Base-by-base conservation (phyloP, 495 filamentous ascomycete genomes). In the Aspergillus indologenus region DNA sequence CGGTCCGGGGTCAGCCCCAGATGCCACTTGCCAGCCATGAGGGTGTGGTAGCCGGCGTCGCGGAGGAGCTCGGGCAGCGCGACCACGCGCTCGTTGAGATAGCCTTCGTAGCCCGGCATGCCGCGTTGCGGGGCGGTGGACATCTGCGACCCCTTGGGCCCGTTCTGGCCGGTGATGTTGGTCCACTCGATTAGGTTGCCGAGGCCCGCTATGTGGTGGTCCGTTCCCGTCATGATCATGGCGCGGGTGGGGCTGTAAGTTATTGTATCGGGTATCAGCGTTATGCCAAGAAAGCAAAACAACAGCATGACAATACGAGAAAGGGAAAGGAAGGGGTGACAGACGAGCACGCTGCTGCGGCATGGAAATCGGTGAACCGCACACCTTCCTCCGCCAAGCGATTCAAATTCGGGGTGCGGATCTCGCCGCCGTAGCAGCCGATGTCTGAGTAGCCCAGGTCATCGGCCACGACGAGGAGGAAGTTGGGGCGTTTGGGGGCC, bases 61-160 rank as follows among this genome's bases (percentile, higher is more conserved):
- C 74, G 75, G 3, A 88, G 75, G 15, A 87, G 49, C 65, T 88
- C 84, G 8, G 85, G 84, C 4, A 88, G 72, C 5, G 85, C 79
- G 0, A 79, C 85, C 21, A 88, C 84, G 6, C 75, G 69, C 47
- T 85, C 81, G 56, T 88, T 86, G 26, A 88, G 75, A 58, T 86
- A 87, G 2, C 84, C 84, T 67, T 87, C 85, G 64, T 87, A 85
- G 0, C 85, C 84, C 0, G 85, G 83, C 81, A 83, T 85, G n/a
- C 76, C 75, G 42, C 74, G 74, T 54, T 79, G 74, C 0, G 74
- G 73, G 1, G 74, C 75, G 0, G 73, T 76, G 60, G 72, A 75
- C 65, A 72, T 76, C 19, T 68, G 64, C 0, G 73, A 73, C 1
- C 74, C 74, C 51, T 79, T 77, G 59, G 75, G 75, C 1, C 70